Percentiles rank a stretch among this genome's conserved stretches.
Evolutionary conservation across 306 rosid species (phyloP).

Genomic region (Mimosa bimucronata): DNA sequence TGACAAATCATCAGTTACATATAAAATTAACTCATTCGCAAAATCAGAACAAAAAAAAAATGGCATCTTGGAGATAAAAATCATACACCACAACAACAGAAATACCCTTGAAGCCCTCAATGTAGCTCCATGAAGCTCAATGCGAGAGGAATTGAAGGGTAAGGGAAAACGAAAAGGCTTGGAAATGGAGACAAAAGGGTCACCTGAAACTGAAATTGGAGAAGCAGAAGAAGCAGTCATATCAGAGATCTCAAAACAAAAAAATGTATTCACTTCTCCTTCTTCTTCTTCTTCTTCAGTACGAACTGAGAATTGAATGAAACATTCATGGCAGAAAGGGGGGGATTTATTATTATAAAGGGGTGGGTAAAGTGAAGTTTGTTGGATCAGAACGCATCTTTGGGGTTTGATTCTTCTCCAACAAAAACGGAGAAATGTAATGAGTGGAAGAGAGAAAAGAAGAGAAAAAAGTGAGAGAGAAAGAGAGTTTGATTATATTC

Average conservation of each 20-base stretch:
- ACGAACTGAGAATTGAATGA: conserved; percentile 32
- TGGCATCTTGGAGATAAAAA: not conserved
- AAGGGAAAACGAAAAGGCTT: conserved; percentile 35
- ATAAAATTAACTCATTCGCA: conserved; percentile 31
- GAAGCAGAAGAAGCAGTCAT: conserved; percentile 61
- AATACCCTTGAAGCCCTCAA: conserved; percentile 47
- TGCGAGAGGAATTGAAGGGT: conserved; percentile 26
- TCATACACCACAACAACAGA: not conserved
- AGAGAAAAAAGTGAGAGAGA: not conserved
- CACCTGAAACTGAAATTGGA: conserved; percentile 49
- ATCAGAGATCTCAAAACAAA: conserved; percentile 21
- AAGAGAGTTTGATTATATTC: not conserved
- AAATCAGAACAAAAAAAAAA: conserved; percentile 31
- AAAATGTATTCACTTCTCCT: conserved; percentile 19
- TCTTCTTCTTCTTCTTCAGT: not conserved
- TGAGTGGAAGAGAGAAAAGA: not conserved
- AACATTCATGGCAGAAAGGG: conserved; percentile 31
- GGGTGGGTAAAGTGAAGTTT: conserved; percentile 53
- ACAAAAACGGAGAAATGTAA: conserved; percentile 86
- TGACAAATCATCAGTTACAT: conserved; percentile 22
- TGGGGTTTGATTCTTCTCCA: conserved; percentile 60
- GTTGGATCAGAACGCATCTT: conserved; percentile 46
- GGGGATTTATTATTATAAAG: not conserved
- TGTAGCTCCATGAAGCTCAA: conserved; percentile 31
- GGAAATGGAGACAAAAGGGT: conserved; percentile 37